Evolutionary conservation across 2,329 filamentous ascomycete genomes (phyloP), one percentile per base, ranked within the genome.

Genomic region (Coniella vitis): DNA sequence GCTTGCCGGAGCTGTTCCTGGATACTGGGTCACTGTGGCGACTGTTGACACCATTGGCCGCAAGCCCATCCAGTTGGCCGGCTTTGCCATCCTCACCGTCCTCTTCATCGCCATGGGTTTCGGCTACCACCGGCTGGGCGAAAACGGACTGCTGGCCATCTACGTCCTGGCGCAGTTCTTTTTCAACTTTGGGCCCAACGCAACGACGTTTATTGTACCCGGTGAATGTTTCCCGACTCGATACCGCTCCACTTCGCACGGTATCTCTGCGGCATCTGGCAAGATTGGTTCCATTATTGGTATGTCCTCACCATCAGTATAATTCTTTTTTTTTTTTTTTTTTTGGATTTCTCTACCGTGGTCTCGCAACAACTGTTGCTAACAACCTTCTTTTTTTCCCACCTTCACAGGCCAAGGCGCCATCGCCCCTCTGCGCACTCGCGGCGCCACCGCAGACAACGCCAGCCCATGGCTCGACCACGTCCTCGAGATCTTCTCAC

Each of bases 21-120:
- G 87, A 13, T 90, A 90, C 72, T 90, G 86, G 86, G 77, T 88
- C 14, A 87, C 85, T 0, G 86, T 90, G 5, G 81, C 81, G 37
- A 65, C 63, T 21, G 58, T 89, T 49, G 86, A 91, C 65, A 86
- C 76, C 1, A 59, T 90, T 13, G 87, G 86, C 47, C 84, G 87
- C 60, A 90, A 88, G 71, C 79, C 85, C 1, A 88, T 91, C 49
- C 87, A 87, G 67, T 67, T 86, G 48, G 74, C 71, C 52, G 81
- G 80, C 21, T 84, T 84, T 63, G 63, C 68, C 44, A 74, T 84
- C 48, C 66, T 84, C 7, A 83, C 80, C 7, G 67, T 79, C 38
- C 69, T 84, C 17, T 81, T 81, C 65, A 67, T 79, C 49, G 64
- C 78, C 54, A 83, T 84, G 69, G 81, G 81, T 21, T 83, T 83